phyloP scores from a whole-genome alignment of 23 red algal genomes.

The Gracilaria gracilis region DNA sequence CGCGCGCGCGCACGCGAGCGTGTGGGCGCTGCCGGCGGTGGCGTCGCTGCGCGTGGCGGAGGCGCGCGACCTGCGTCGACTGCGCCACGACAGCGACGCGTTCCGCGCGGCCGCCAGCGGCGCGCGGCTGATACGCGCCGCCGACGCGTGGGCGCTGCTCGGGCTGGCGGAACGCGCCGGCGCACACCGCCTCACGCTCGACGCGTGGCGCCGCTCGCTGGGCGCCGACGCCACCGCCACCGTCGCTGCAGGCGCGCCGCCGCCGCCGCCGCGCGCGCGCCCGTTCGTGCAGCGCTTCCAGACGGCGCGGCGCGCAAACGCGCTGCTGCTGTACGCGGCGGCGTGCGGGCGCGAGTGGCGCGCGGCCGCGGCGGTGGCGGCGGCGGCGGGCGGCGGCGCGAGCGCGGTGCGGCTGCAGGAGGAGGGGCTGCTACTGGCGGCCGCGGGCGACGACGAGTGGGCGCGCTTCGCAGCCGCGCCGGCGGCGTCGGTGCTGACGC shows the following conservation, averaged over 20 bases:
- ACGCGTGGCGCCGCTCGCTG: background rate
- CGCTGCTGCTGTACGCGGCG: background rate
- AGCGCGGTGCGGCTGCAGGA: background rate
- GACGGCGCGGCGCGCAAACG: background rate
- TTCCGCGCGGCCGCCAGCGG: background rate
- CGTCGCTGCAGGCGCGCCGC: background rate
- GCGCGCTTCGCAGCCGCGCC: background rate
- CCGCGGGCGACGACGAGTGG: background rate
- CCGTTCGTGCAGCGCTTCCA: background rate
- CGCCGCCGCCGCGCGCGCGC: background rate
- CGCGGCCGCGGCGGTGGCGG: background rate
- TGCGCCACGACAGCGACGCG: slow-evolving; percentile 18
- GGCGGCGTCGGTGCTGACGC: background rate
- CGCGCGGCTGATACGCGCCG: background rate
- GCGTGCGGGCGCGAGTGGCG: background rate
- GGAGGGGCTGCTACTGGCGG: background rate
- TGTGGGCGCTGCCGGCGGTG: background rate
- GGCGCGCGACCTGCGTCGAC: background rate
- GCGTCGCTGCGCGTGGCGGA: background rate
- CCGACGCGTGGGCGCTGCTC: background rate
- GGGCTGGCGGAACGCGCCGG: background rate
- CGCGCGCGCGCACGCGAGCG: background rate
- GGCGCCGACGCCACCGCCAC: too few species aligned
- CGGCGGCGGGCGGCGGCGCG: background rate
- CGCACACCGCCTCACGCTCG: background rate